Evolutionary conservation across 225 moss, liverwort and hornwort species (phyloP).

Genomic region (Climacium dendroides): DNA sequence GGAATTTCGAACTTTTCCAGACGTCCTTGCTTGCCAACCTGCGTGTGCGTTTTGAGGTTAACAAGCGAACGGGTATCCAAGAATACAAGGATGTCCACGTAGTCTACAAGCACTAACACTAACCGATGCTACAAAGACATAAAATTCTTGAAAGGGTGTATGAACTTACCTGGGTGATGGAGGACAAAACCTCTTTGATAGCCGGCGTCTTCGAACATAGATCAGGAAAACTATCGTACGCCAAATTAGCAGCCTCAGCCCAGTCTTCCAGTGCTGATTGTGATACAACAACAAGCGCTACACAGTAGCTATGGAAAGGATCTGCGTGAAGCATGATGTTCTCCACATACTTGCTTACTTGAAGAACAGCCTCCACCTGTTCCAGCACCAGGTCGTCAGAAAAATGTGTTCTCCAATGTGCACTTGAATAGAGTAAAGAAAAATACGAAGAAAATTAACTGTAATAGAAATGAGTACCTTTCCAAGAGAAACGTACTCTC

Average conservation of each 20-base stretch:
- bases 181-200: slow-evolving; percentile 53
- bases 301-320: slow-evolving; percentile 63
- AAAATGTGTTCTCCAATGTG: background rate
- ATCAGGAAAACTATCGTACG: slow-evolving; percentile 31
- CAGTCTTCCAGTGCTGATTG: slow-evolving; percentile 66
- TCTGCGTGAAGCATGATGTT: slow-evolving; percentile 82
- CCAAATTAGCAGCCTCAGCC: slow-evolving; percentile 42
- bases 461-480: slow-evolving; percentile 30
- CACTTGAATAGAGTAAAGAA: background rate
- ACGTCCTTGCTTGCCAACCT: slow-evolving; percentile 62
- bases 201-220: slow-evolving; percentile 61
- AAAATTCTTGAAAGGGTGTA: background rate
- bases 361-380: slow-evolving; percentile 80
- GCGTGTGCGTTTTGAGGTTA: background rate
- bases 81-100: background rate
- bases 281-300: slow-evolving; percentile 66
- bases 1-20: slow-evolving; percentile 82
- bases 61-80: background rate
- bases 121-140: background rate
- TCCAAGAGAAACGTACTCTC: slow-evolving; percentile 93
- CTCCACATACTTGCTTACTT: slow-evolving; percentile 69
- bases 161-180: slow-evolving; percentile 35
- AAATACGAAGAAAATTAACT: background rate
- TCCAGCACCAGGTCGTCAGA: slow-evolving; percentile 9
- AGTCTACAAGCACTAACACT: background rate